Evolutionary conservation across 2,329 filamentous ascomycete genomes (phyloP), one percentile per base, ranked within the genome.

Genomic region (Metarhizium sp.): DNA sequence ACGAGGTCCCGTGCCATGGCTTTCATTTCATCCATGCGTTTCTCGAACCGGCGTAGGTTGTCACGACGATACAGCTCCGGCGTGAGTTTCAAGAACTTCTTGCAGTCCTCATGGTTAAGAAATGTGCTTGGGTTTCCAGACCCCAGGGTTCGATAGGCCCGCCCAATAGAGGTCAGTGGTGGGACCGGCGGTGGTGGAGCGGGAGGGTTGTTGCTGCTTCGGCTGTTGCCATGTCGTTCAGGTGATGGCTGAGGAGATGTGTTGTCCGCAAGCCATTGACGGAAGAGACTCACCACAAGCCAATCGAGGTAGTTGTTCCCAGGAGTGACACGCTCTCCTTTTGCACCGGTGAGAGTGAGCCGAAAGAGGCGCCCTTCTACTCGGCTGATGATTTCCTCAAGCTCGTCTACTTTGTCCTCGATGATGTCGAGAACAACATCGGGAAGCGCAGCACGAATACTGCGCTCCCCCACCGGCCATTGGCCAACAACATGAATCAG

Each of bases 401-500:
- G 78, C 69, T 96, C 92, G 62, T 95, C 90, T 5, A 94, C 90
- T 70, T 96, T 96, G 71, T 96, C 91, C 69, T 96, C 90, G 59
- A 96, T 95, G 40, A 96, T 79, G 62, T 96, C 91, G 10, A 96
- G 76, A 0, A 96, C 90, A 0, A 81, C 69, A 30, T 86, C 82
- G 0, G 92, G 88, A 45, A 95, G 78, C 34, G 86, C 78, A 58
- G 82, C 79, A 56, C 89, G 84, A 40, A 96, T 80, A 62, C 89
- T 89, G 30, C 87, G 82, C 63, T 91, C 82, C 16, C 87, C 90
- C 0, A 82, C 77, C 0, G 92, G 92, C 92, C 92, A 97, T 68
- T 95, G 90, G 3, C 92, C 92, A 0, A 96, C 92, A 0, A 96
- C 90, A 65, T 97, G 92, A 53, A 96, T 89, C 51, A 97, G 78